Evolutionary conservation across 1,284 basidiomycete species (phyloP).

Genomic region (Puccinia polysora): DNA sequence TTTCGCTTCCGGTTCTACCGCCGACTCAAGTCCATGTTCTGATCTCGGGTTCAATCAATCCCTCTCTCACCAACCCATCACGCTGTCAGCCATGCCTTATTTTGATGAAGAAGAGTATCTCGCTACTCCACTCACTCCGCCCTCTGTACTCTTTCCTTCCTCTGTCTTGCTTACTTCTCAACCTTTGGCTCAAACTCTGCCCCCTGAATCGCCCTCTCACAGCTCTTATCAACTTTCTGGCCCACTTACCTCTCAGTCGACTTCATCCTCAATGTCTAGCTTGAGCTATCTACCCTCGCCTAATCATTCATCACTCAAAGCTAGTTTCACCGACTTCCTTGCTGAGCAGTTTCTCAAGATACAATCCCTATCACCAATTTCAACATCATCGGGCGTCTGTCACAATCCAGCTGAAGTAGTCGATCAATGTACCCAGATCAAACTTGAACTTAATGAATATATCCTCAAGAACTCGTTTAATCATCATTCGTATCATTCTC

Average conservation of each 20-base stretch:
- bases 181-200: background rate
- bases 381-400: slow-evolving; percentile 18
- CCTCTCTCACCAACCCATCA: background rate
- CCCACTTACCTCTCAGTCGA: background rate
- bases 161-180: background rate
- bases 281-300: slow-evolving; percentile 27
- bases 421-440: slow-evolving; percentile 31
- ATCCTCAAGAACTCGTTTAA: slow-evolving; percentile 31
- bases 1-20: slow-evolving; percentile 3
- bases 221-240: too few relatives aligned
- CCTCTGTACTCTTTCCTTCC: slow-evolving; percentile 28
- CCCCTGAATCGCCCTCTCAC: background rate
- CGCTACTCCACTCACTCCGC: slow-evolving; percentile 28
- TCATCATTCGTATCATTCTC: slow-evolving; percentile 8
- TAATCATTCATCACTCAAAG: slow-evolving; percentile 2
- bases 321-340: slow-evolving; percentile 31
- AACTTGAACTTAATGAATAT: slow-evolving; percentile 34
- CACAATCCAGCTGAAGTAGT: slow-evolving; percentile 9
- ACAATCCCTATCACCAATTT: slow-evolving; percentile 32
- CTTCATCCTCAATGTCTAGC: background rate
- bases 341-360: slow-evolving; percentile 41
- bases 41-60: slow-evolving; percentile 25
- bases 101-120: background rate
- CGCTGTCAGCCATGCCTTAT: background rate
- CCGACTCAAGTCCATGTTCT: background rate